Conservation (phyloP, 2,329 filamentous ascomycete genomes). For the Apiospora koreana region DNA sequence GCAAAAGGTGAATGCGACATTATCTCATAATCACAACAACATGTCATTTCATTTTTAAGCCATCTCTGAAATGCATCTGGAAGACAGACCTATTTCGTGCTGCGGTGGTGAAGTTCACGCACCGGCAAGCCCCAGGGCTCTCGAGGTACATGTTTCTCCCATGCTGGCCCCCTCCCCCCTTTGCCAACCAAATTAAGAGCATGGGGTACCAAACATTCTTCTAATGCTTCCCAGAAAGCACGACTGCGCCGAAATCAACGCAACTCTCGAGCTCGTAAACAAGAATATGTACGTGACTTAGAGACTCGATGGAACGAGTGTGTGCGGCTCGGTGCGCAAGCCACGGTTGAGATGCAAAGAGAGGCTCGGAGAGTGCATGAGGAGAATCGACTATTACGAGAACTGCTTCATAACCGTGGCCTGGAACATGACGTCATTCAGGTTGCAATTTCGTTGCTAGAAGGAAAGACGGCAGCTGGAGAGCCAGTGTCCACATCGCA, state of each 20-base stretch:
- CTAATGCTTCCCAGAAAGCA: background rate
- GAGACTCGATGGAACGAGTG: background rate
- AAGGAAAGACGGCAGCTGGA: background rate
- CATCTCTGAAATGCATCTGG: background rate
- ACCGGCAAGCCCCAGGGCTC: background rate
- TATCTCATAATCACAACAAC: too few relatives aligned
- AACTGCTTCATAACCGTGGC: background rate
- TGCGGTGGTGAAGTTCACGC: background rate
- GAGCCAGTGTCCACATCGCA: background rate
- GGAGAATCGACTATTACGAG: background rate
- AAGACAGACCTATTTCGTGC: background rate
- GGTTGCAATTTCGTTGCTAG: background rate
- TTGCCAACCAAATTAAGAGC: too few relatives aligned
- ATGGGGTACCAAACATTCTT: too few relatives aligned
- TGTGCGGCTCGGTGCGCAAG: background rate
- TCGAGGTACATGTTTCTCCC: background rate
- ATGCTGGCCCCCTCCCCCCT: background rate
- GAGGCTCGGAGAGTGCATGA: background rate
- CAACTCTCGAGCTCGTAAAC: background rate
- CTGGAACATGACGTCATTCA: background rate
- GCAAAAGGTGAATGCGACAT: too few relatives aligned
- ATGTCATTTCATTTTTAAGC: background rate
- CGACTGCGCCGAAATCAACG: slow-evolving; percentile 4
- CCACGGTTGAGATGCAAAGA: background rate
- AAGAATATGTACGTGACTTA: background rate